Conservation (phyloP, 495 filamentous ascomycete genomes). For the Penicillium riverlandense region DNA sequence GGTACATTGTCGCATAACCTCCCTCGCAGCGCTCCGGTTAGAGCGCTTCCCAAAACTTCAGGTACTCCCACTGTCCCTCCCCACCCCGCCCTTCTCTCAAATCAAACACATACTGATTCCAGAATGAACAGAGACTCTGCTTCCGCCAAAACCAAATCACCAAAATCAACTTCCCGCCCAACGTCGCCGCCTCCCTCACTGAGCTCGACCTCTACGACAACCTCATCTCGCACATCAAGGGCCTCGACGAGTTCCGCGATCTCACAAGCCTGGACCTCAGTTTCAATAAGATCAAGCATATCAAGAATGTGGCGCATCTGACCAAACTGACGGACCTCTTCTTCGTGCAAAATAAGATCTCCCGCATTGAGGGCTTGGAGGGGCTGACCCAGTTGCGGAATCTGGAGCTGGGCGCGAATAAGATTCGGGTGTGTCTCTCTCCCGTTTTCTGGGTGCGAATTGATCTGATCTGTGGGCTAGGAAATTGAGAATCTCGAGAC, state of each 20-base stretch:
- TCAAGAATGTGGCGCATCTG: constrained; percentile 81
- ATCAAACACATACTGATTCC: neutral
- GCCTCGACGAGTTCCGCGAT: constrained; percentile 67
- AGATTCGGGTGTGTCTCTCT: constrained; percentile 55
- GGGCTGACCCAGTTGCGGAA: constrained; percentile 66
- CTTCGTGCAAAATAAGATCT: constrained; percentile 93
- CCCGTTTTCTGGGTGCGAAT: neutral
- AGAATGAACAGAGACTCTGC: constrained; percentile 58
- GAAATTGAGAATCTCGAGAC: constrained; percentile 83
- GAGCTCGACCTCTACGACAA: constrained; percentile 99
- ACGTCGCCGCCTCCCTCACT: constrained; percentile 54
- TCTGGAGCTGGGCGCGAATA: constrained; percentile 86
- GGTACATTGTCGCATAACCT: constrained; percentile 75
- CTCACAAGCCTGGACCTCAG: constrained; percentile 81
- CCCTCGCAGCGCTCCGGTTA: constrained; percentile 68
- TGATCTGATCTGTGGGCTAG: constrained; percentile 25
- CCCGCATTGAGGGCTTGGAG: constrained; percentile 75
- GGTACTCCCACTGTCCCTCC: constrained; percentile 27
- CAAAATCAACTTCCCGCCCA: constrained; percentile 59
- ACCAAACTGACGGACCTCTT: constrained; percentile 76
- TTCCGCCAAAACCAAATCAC: constrained; percentile 90
- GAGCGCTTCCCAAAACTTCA: constrained; percentile 73
- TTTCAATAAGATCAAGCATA: constrained; percentile 99
- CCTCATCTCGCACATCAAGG: constrained; percentile 79
- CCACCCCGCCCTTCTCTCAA: no score